These are phyloP conservation scores for Ananas comosus DNA, from an alignment of 176 grass and related monocot genomes.

Conservation along the genomic window DNA sequence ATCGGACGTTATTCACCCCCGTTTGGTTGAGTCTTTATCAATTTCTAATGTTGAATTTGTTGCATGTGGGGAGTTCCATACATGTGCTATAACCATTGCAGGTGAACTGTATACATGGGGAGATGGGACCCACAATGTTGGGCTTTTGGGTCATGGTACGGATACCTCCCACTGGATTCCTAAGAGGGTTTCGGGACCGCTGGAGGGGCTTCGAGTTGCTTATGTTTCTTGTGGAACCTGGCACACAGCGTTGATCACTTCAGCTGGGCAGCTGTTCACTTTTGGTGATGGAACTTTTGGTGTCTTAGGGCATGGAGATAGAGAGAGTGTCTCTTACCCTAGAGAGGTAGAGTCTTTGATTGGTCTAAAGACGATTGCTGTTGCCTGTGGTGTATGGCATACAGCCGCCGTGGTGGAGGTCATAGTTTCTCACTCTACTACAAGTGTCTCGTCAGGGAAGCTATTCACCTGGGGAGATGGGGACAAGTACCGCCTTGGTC, in stretches of 20 bases:
- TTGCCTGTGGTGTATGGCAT: constrained; percentile 91
- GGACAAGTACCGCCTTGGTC: constrained; percentile 90
- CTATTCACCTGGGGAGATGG: constrained; percentile 99
- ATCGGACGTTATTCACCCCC: constrained; percentile 47
- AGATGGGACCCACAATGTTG: constrained; percentile 69
- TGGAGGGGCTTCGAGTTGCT: constrained; percentile 63
- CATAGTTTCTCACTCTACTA: constrained; percentile 57
- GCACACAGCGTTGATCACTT: constrained; percentile 89
- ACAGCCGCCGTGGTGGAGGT: constrained; percentile 87
- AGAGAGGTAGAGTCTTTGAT: constrained; percentile 83
- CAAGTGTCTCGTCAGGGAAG: constrained; percentile 68
- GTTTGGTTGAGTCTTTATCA: constrained; percentile 50
- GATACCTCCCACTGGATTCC: constrained; percentile 94
- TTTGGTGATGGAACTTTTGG: constrained; percentile 98
- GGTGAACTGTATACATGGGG: constrained; percentile 97
- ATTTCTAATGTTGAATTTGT: constrained; percentile 45
- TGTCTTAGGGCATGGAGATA: constrained; percentile 85
- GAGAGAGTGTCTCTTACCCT: constrained; percentile 46
- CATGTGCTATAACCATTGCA: constrained; percentile 63
- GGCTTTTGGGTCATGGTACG: constrained; percentile 84
- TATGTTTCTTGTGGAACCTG: constrained; percentile 90
- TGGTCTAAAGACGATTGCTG: constrained; percentile 68
- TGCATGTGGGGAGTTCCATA: constrained; percentile 96
- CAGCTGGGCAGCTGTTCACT: constrained; percentile 72
- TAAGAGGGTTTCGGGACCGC: constrained; percentile 75